These are phyloP conservation scores for Malus sieversii DNA, from an alignment of 306 rosid genomes.

Conservation along the genomic window DNA sequence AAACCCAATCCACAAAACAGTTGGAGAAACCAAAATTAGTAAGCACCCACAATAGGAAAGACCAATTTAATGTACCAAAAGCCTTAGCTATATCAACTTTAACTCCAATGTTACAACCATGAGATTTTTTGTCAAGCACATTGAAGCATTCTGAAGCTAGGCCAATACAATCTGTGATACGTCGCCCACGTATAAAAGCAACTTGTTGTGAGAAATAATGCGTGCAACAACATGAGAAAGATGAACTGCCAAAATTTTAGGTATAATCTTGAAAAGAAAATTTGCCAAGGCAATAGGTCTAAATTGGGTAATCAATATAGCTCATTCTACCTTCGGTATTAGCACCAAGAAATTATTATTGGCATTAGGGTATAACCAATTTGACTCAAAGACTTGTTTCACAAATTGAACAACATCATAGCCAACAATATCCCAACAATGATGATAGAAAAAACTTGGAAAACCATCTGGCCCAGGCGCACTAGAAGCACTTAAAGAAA, in stretches of 20 bases:
- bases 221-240: not conserved
- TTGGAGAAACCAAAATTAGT: not conserved
- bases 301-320: no score
- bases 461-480: not conserved
- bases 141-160: not conserved
- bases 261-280: not conserved
- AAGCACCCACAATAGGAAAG: not conserved
- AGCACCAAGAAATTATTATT: not conserved
- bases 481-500: not conserved
- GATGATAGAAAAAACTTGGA: not conserved
- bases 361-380: not conserved
- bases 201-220: not conserved
- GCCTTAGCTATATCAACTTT: no score
- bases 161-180: not conserved
- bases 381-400: not conserved
- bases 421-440: not conserved
- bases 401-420: not conserved
- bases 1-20: not conserved
- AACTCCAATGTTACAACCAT: not conserved
- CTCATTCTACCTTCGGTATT: not conserved
- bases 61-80: not conserved
- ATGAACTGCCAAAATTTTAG: not conserved
- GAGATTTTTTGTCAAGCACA: not conserved
- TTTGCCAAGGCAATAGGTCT: not conserved
- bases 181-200: not conserved